A percentile compares a stretch with the other conserved stretches of the same genome.
Conservation (phyloP, 306 rosid genomes). For the Quercus bicolor region DNA sequence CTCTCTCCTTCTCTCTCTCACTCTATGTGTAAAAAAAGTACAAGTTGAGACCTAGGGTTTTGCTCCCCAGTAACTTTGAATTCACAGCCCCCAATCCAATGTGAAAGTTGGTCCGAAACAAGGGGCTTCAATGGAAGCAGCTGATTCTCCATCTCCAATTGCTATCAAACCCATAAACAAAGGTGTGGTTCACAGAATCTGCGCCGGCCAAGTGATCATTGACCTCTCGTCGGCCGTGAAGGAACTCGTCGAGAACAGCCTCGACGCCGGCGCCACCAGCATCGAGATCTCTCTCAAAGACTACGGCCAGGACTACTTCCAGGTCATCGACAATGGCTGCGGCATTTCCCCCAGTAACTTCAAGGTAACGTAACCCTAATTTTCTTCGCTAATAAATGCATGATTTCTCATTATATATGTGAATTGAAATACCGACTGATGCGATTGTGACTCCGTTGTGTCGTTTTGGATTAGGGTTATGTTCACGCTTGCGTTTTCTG, state of each 20-base stretch:
- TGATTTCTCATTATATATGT: too few relatives aligned
- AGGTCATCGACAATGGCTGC: conserved; percentile 81
- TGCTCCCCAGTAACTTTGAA: not conserved
- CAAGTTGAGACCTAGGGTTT: not conserved
- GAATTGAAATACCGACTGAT: too few relatives aligned
- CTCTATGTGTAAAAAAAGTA: not conserved
- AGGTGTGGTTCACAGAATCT: conserved; percentile 69
- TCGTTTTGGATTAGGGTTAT: too few relatives aligned
- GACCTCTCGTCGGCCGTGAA: conserved; percentile 98
- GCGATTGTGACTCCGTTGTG: too few relatives aligned
- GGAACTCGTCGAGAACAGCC: conserved; percentile 92
- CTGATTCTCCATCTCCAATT: conserved; percentile 26
- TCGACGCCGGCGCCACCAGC: conserved; percentile 86
- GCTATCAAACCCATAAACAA: conserved; percentile 66
- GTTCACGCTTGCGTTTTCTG: too few relatives aligned
- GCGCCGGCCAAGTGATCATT: conserved; percentile 88
- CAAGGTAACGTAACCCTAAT: conserved; percentile 29
- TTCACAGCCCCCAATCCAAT: not conserved
- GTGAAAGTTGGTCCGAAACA: conserved; percentile 6
- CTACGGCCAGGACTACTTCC: conserved; percentile 73
- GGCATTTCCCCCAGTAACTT: conserved; percentile 83
- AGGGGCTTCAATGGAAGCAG: conserved; percentile 36
- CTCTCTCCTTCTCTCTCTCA: not conserved
- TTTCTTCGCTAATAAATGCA: too few relatives aligned
- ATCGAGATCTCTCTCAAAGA: conserved; percentile 72